Evolutionary conservation across 768 basidiomycete species (phyloP).

Genomic region (Lyophyllum atratum): DNA sequence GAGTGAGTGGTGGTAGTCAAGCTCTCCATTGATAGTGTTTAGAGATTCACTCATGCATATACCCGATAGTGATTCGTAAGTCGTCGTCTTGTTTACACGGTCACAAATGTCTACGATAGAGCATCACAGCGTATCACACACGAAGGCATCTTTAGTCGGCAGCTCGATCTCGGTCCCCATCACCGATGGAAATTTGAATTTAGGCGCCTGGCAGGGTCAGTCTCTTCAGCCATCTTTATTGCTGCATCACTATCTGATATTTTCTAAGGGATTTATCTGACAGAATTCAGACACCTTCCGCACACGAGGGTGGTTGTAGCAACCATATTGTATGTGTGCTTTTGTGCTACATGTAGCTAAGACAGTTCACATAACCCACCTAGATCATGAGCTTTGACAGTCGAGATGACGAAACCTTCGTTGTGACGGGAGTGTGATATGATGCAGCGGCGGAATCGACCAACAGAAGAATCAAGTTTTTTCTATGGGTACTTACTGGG

Average conservation of each 20-base stretch:
- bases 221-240: conserved; percentile 1
- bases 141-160: conserved; percentile 86
- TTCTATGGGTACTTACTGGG: no score
- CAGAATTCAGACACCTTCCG: conserved; percentile 74
- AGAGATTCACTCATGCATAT: conserved; percentile 2
- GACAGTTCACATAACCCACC: neutral
- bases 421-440: neutral
- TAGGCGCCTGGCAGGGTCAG: conserved; percentile 93
- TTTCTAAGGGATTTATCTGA: conserved; percentile 77
- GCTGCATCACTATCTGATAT: neutral
- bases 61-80: conserved; percentile 71
- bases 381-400: neutral
- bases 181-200: conserved; percentile 70
- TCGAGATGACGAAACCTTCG: neutral
- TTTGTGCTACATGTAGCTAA: neutral
- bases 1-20: conserved; percentile 56
- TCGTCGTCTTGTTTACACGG: neutral
- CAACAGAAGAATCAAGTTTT: no score
- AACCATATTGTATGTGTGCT: conserved; percentile 70
- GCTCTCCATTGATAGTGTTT: conserved; percentile 5
- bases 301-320: conserved; percentile 77
- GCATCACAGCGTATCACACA: conserved; percentile 75
- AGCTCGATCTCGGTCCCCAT: conserved; percentile 83
- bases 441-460: no score
- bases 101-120: conserved; percentile 2